Evolutionary conservation across 169 alveolate species (phyloP).

Genomic region (Eimeria sp.): DNA sequence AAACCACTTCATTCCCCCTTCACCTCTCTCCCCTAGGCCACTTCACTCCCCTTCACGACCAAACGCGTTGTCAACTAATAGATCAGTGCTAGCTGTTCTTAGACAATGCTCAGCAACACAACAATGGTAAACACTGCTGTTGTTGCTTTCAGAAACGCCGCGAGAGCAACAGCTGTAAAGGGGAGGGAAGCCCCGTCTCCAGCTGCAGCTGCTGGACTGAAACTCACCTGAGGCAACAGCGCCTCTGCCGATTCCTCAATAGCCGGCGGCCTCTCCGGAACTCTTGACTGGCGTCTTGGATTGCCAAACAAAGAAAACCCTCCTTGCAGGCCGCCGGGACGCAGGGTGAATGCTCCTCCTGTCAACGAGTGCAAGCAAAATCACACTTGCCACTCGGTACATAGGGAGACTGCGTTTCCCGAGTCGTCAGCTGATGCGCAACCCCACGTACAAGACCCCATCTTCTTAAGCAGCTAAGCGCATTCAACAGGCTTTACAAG

Average conservation of each 20-base stretch:
- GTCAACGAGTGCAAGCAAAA: background rate
- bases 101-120: background rate
- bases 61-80: background rate
- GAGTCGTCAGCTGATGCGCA: background rate
- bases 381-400: background rate
- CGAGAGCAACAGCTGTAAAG: background rate
- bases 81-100: too few species aligned
- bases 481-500: background rate
- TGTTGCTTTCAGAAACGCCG: too few species aligned
- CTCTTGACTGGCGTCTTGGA: background rate
- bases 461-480: background rate
- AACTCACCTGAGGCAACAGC: constrained; percentile 40
- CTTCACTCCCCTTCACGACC: background rate
- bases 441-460: background rate
- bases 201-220: background rate
- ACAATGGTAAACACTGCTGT: background rate
- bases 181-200: background rate
- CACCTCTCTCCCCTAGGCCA: background rate
- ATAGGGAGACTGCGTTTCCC: background rate
- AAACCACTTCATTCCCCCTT: background rate
- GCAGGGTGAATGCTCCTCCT: constrained; percentile 5
- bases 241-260: constrained; percentile 74
- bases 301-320: background rate
- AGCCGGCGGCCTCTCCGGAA: constrained; percentile 81
- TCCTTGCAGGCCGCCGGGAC: constrained; percentile 30